Conservation (phyloP, 257 asterid genomes). For the Nicotiana paniculata region DNA sequence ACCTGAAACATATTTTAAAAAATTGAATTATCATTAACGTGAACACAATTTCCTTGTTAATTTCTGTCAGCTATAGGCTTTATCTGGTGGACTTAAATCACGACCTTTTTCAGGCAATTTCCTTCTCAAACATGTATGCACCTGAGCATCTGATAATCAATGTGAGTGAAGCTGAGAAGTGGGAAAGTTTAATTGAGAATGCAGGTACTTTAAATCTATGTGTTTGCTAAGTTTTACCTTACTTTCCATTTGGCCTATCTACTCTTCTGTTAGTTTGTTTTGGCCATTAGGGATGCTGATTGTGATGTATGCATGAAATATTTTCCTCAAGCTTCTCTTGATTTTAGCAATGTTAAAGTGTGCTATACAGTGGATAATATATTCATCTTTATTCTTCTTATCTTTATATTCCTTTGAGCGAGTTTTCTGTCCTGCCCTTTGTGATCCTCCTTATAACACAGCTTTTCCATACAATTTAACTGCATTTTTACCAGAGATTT, state of each 20-base stretch:
- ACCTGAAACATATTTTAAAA: neutral
- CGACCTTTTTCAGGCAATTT: conserved; percentile 53
- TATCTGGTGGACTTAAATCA: conserved; percentile 7
- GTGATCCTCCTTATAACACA: neutral
- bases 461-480: neutral
- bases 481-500: neutral
- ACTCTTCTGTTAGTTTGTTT: neutral
- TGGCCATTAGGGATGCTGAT: neutral
- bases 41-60: neutral
- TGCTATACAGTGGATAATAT: neutral
- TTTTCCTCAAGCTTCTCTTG: neutral
- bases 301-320: neutral
- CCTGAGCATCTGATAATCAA: conserved; percentile 95
- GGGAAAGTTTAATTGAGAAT: conserved; percentile 83
- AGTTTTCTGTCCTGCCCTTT: neutral
- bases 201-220: conserved; percentile 48
- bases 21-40: neutral
- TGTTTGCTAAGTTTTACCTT: neutral
- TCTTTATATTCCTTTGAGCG: neutral
- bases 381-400: neutral
- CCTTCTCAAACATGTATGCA: conserved; percentile 83
- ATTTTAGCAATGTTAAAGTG: neutral
- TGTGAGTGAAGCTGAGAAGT: conserved; percentile 90
- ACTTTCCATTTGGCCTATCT: neutral
- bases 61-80: neutral